Conservation (phyloP, 345 rosid genomes). For the Linum tenue region DNA sequence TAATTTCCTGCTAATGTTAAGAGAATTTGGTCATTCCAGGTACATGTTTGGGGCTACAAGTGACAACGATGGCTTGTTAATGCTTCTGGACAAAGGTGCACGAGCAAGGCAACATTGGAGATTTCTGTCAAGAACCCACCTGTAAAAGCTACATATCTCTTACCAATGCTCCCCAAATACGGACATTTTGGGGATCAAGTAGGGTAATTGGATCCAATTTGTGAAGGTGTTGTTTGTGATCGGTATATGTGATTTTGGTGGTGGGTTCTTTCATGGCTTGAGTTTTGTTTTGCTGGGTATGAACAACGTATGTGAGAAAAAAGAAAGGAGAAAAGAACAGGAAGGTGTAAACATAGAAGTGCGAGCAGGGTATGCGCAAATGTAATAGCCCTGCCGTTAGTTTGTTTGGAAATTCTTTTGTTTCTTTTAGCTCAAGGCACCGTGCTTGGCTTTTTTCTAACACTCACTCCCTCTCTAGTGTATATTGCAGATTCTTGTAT, state of each 20-base stretch:
- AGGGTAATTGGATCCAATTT: not conserved
- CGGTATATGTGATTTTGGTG: too few relatives aligned
- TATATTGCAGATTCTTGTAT: not conserved
- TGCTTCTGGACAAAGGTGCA: conserved; percentile 74
- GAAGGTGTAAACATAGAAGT: not conserved
- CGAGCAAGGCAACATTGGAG: conserved; percentile 49
- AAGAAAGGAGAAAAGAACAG: too few relatives aligned
- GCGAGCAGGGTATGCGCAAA: not conserved
- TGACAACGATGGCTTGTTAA: conserved; percentile 60
- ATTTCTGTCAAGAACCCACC: conserved; percentile 65
- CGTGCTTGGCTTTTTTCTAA: not conserved
- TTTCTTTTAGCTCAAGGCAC: not conserved
- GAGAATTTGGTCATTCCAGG: conserved; percentile 26
- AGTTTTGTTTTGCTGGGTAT: not conserved
- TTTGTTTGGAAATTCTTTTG: not conserved
- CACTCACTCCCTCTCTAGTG: not conserved
- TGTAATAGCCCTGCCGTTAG: not conserved
- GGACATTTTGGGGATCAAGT: not conserved
- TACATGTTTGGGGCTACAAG: conserved; percentile 56
- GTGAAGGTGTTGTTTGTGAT: not conserved
- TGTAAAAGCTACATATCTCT: not conserved
- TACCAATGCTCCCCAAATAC: not conserved
- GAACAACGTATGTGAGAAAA: not conserved
- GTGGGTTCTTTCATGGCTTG: not conserved
- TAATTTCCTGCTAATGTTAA: not conserved